phyloP scores from a whole-genome alignment of 768 basidiomycete genomes.

The Collybiopsis luxurians region DNA sequence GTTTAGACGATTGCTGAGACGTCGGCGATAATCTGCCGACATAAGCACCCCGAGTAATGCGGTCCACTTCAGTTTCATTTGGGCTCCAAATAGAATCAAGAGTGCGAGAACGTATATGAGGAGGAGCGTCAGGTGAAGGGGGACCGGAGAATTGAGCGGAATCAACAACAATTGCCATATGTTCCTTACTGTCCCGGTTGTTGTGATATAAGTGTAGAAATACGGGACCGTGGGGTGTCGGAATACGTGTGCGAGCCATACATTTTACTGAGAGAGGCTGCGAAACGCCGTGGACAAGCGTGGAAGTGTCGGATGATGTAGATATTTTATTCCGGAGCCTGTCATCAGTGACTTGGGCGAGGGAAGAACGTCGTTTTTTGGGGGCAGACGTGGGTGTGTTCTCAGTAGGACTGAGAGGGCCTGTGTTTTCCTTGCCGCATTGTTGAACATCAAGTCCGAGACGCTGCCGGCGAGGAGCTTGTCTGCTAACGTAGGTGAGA shows the following conservation, averaged over 20 bases:
- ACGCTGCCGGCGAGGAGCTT: slow-evolving; percentile 70
- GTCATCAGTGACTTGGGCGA: slow-evolving; percentile 22
- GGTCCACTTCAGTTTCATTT: slow-evolving; percentile 88
- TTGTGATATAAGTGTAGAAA: slow-evolving; percentile 97
- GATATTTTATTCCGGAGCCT: slow-evolving; percentile 24
- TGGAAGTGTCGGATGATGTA: slow-evolving; percentile 15
- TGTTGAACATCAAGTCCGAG: slow-evolving; percentile 27
- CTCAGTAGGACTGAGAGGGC: slow-evolving; percentile 35
- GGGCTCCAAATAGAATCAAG: slow-evolving; percentile 85
- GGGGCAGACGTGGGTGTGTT: slow-evolving; percentile 32
- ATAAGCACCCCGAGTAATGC: slow-evolving; percentile 92
- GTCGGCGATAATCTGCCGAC: slow-evolving; percentile 74
- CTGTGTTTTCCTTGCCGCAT: slow-evolving; percentile 52
- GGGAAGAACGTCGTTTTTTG: slow-evolving; percentile 41
- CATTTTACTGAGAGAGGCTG: slow-evolving; percentile 73
- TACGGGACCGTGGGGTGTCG: slow-evolving; percentile 90
- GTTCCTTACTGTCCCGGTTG: slow-evolving; percentile 88
- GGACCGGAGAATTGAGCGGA: slow-evolving; percentile 73
- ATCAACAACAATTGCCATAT: slow-evolving; percentile 93
- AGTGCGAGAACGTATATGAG: slow-evolving; percentile 73
- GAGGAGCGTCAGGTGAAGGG: slow-evolving; percentile 33
- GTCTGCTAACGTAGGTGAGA: slow-evolving; percentile 66
- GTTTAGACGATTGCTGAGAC: slow-evolving; percentile 42
- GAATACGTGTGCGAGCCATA: slow-evolving; percentile 96
- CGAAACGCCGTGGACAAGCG: slow-evolving; percentile 18